Percentiles rank a stretch among this genome's conserved stretches.
phyloP scores from a whole-genome alignment of 495 filamentous ascomycete genomes.

The Chaetomium cochliodes region DNA sequence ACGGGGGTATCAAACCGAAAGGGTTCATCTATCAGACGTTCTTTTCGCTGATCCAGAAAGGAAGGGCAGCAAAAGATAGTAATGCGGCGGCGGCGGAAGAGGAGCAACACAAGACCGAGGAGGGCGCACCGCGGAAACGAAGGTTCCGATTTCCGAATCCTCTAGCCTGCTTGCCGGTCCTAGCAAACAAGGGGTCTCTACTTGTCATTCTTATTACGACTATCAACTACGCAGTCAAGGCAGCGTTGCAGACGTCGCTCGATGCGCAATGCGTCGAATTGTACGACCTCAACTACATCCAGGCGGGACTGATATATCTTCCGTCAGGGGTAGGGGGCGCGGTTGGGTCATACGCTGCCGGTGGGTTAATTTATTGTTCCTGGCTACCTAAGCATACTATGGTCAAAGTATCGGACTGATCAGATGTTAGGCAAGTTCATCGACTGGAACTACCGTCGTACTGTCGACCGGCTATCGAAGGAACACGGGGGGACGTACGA shows the following conservation, averaged over 20 bases:
- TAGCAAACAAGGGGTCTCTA: slow-evolving; percentile 16
- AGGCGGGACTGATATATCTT: slow-evolving; percentile 58
- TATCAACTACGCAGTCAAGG: slow-evolving; percentile 52
- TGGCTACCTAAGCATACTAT: too few relatives aligned
- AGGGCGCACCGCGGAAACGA: not conserved
- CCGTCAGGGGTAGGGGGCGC: slow-evolving; percentile 62
- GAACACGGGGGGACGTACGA: slow-evolving; percentile 9
- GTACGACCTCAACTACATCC: slow-evolving; percentile 59
- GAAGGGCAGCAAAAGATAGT: not conserved
- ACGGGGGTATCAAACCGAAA: slow-evolving; percentile 49
- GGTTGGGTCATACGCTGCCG: slow-evolving; percentile 53
- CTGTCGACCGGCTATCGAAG: slow-evolving; percentile 2
- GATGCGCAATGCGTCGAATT: slow-evolving; percentile 43
- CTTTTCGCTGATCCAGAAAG: slow-evolving; percentile 1
- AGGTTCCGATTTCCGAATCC: slow-evolving; percentile 16
- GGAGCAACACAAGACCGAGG: not conserved
- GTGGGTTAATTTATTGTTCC: not conserved
- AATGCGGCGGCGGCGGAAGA: not conserved
- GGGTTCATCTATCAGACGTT: slow-evolving; percentile 37
- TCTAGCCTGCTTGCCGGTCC: slow-evolving; percentile 15
- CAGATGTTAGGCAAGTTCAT: slow-evolving; percentile 42
- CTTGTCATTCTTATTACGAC: slow-evolving; percentile 15
- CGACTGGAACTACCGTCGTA: slow-evolving; percentile 54
- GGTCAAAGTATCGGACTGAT: not conserved
- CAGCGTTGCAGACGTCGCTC: slow-evolving; percentile 42